A percentile compares a stretch with the other conserved stretches of the same genome.
These are phyloP conservation scores for Pythium sp. DNA, from an alignment of 352 stramenopile species.

Conservation along the genomic window DNA sequence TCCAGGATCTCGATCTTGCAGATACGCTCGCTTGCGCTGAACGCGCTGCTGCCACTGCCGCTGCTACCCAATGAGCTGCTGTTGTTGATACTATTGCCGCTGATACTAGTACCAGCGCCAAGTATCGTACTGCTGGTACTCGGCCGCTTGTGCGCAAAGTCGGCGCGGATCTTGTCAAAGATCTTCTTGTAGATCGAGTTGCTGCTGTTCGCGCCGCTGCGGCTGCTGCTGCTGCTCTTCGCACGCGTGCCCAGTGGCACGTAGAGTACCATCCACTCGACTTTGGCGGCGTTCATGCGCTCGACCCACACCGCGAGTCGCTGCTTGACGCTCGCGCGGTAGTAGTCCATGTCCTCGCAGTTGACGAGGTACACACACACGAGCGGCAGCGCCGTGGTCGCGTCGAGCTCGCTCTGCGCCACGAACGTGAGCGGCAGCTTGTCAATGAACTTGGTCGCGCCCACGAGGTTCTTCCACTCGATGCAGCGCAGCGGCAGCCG, in stretches of 20 bases:
- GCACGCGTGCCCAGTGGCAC: slow-evolving; percentile 78
- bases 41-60: slow-evolving; percentile 1
- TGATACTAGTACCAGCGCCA: slow-evolving; percentile 1
- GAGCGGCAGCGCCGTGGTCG: slow-evolving; percentile 29
- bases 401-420: slow-evolving; percentile 18
- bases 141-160: slow-evolving; percentile 57
- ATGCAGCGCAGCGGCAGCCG: slow-evolving; percentile 72
- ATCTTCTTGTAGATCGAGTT: slow-evolving; percentile 75
- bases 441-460: slow-evolving; percentile 31
- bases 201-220: slow-evolving; percentile 21
- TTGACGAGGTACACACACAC: slow-evolving; percentile 79
- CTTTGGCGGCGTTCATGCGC: slow-evolving; percentile 54
- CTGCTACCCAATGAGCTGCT: slow-evolving; percentile 8
- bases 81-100: background rate
- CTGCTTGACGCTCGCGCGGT: slow-evolving; percentile 49
- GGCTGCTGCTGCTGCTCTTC: slow-evolving; percentile 33
- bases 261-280: slow-evolving; percentile 84
- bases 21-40: slow-evolving; percentile 44
- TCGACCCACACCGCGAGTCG: slow-evolving; percentile 63
- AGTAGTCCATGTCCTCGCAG: slow-evolving; percentile 80
- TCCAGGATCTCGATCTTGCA: slow-evolving; percentile 84
- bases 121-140: slow-evolving; percentile 14
- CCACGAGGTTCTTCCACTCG: slow-evolving; percentile 80
- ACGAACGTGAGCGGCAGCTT: slow-evolving; percentile 51
- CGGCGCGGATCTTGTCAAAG: slow-evolving; percentile 61